Percentiles rank a stretch among this genome's conserved stretches.
phyloP scores from a whole-genome alignment of 177 flowering plant genomes.

The Vitis hybrid region DNA sequence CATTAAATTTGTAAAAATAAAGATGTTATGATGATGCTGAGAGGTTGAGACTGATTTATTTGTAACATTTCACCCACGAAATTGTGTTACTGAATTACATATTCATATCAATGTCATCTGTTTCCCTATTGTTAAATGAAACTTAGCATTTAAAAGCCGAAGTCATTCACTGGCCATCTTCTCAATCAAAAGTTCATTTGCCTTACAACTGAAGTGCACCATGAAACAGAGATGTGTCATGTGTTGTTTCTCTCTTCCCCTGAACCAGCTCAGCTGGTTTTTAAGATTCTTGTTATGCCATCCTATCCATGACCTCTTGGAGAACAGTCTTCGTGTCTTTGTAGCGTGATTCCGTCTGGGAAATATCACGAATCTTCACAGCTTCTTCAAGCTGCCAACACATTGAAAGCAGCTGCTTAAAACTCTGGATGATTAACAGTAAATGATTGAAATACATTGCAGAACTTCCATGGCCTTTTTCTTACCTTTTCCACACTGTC shows the following conservation, averaged over 20 bases:
- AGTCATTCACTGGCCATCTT: too few relatives aligned
- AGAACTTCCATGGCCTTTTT: too few relatives aligned
- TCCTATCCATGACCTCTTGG: slow-evolving; percentile 64
- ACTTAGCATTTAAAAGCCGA: too few relatives aligned
- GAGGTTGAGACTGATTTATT: slow-evolving; percentile 5
- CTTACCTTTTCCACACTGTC: slow-evolving; percentile 77
- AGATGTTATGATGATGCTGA: background rate
- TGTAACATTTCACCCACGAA: background rate
- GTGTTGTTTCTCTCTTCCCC: too few relatives aligned
- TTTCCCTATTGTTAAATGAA: too few relatives aligned
- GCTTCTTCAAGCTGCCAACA: slow-evolving; percentile 73
- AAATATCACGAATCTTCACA: slow-evolving; percentile 38
- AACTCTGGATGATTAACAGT: background rate
- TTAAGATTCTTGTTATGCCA: slow-evolving; percentile 33
- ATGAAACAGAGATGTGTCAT: too few relatives aligned
- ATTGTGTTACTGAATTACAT: background rate
- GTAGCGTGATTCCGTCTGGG: slow-evolving; percentile 49
- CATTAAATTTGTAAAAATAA: slow-evolving; percentile 13
- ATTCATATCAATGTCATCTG: too few relatives aligned
- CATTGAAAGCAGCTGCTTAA: background rate
- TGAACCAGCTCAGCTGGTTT: background rate
- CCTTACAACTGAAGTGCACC: too few relatives aligned
- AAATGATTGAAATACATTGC: too few relatives aligned
- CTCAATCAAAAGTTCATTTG: too few relatives aligned
- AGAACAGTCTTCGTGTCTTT: slow-evolving; percentile 55